Percentiles rank a stretch among this genome's conserved stretches.
Conservation (phyloP, 2,329 filamentous ascomycete species). For the Plenodomus lindquistii region DNA sequence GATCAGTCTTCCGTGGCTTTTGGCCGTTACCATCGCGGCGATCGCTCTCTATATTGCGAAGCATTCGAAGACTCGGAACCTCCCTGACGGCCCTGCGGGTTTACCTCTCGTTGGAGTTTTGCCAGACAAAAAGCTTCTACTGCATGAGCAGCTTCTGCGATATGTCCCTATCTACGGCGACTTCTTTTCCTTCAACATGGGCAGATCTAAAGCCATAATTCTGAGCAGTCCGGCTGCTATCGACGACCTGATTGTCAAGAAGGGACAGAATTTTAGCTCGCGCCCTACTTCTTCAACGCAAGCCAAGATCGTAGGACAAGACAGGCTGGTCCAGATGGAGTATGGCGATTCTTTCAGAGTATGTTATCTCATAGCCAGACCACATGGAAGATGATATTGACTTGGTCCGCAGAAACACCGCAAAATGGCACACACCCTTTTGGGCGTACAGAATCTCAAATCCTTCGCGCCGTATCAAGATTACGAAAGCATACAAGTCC, state of each 20-base stretch:
- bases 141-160: conserved; percentile 1
- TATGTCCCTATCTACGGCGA: not conserved
- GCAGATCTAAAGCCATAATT: not conserved
- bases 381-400: not conserved
- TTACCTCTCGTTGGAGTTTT: not conserved
- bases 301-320: conserved; percentile 1
- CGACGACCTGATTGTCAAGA: conserved; percentile 1
- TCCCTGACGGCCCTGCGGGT: conserved; percentile 1
- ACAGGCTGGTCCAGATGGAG: conserved; percentile 1
- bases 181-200: conserved; percentile 2
- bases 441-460: conserved; percentile 1
- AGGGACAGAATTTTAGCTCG: conserved; percentile 1
- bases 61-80: not conserved
- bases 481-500: conserved; percentile 1
- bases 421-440: conserved; percentile 1
- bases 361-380: not conserved
- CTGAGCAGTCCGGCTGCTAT: conserved; percentile 1
- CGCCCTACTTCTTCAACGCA: not conserved
- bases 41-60: not conserved
- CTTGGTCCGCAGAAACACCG: not conserved
- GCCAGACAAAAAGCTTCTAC: conserved; percentile 1
- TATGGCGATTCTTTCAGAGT: conserved; percentile 1
- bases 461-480: conserved; percentile 1
- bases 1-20: not conserved
- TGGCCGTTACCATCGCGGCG: not conserved